phyloP scores from a whole-genome alignment of 352 stramenopile species.

The Peronospora destructor region DNA sequence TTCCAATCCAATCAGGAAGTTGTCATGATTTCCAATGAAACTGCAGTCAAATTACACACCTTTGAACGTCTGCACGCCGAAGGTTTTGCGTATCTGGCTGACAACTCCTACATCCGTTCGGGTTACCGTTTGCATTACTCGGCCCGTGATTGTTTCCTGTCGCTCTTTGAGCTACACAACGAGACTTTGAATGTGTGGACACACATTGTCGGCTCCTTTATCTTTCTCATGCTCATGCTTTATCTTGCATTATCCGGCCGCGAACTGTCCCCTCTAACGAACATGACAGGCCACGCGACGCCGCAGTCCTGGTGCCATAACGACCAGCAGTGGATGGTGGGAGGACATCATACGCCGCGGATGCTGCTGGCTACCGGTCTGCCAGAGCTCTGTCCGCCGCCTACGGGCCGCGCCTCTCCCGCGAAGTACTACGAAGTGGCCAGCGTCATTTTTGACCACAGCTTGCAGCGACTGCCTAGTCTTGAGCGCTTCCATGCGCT shows the following conservation, averaged over 20 bases:
- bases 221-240: conserved; percentile 73
- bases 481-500: conserved; percentile 72
- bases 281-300: conserved; percentile 11
- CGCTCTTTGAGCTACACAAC: conserved; percentile 85
- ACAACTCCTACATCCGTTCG: conserved; percentile 85
- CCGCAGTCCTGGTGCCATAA: conserved; percentile 31
- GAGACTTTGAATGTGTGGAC: conserved; percentile 87
- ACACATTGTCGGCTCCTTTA: conserved; percentile 80
- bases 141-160: conserved; percentile 62
- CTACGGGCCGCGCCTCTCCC: conserved; percentile 14
- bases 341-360: conserved; percentile 45
- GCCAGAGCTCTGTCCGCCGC: conserved; percentile 39
- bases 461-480: conserved; percentile 76
- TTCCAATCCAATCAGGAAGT: not conserved
- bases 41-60: conserved; percentile 41
- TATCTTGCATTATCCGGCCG: conserved; percentile 60
- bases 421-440: conserved; percentile 71
- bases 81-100: conserved; percentile 71
- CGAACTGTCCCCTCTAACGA: conserved; percentile 25
- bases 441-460: conserved; percentile 78
- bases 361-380: conserved; percentile 38
- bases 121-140: conserved; percentile 84
- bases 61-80: conserved; percentile 74
- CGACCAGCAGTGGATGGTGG: conserved; percentile 30
- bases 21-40: conserved; percentile 3